phyloP scores from a whole-genome alignment of 352 stramenopile species.

The Globisporangium uncinulatum region DNA sequence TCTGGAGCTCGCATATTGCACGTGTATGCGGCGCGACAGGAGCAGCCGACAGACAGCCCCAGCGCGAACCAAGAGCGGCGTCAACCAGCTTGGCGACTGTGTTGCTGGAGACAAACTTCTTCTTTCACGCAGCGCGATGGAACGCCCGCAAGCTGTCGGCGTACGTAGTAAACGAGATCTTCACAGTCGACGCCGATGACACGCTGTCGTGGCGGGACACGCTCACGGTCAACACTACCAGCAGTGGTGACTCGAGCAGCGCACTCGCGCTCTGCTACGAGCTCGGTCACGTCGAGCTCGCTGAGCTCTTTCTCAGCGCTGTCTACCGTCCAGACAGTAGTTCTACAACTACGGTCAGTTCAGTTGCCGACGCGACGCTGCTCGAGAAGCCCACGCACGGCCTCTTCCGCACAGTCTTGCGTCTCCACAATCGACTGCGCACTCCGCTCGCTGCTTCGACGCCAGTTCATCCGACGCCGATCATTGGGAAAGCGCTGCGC shows the following conservation, averaged over 20 bases:
- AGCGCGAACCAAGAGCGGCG: neutral
- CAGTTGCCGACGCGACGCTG: no score
- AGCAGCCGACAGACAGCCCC: neutral
- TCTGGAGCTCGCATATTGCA: neutral
- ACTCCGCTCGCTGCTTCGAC: neutral
- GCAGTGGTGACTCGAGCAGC: neutral
- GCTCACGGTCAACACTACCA: neutral
- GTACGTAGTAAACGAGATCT: neutral
- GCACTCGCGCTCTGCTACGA: constrained; percentile 4
- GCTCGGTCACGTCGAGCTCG: constrained; percentile 5
- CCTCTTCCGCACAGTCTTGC: constrained; percentile 4
- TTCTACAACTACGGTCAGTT: no score
- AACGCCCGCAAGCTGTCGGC: constrained; percentile 24
- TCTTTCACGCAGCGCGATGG: constrained; percentile 25
- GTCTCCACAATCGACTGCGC: neutral
- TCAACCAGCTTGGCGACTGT: neutral
- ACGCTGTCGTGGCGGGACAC: neutral
- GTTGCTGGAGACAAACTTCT: neutral
- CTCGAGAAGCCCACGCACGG: constrained; percentile 8
- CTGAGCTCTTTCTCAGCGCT: neutral
- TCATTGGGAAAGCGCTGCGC: neutral
- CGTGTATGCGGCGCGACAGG: neutral
- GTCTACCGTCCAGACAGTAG: constrained; percentile 11
- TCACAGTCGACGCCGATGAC: neutral
- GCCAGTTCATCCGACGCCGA: neutral